A percentile compares a stretch with the other conserved stretches of the same genome.
Conservation (phyloP, 768 basidiomycete species). For the Phaeolepiota aurea region DNA sequence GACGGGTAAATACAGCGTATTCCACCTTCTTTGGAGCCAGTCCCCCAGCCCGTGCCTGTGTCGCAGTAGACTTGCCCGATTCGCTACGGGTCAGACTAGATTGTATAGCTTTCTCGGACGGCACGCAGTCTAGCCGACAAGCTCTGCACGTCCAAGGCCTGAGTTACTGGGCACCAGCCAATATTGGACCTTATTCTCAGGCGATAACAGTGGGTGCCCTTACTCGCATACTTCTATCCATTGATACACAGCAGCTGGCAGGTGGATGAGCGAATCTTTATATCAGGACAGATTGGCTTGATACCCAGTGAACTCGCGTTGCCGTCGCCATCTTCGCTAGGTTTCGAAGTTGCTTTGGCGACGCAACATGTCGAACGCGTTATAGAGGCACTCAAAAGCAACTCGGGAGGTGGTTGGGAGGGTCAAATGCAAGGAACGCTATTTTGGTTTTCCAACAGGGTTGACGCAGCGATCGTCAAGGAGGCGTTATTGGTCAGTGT, state of each 20-base stretch:
- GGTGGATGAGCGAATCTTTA: conserved; percentile 70
- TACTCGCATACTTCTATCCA: conserved; percentile 1
- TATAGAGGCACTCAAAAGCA: conserved; percentile 45
- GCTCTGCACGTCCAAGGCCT: conserved; percentile 91
- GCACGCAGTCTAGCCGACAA: conserved; percentile 35
- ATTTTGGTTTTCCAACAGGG: conserved; percentile 50
- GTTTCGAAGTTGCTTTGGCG: conserved; percentile 62
- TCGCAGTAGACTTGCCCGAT: conserved; percentile 63
- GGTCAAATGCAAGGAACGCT: conserved; percentile 58
- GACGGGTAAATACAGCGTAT: conserved; percentile 71
- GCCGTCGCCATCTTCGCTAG: conserved; percentile 48
- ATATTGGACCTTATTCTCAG: conserved; percentile 98
- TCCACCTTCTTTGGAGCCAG: conserved; percentile 78
- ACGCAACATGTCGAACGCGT: conserved; percentile 78
- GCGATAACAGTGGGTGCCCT: conserved; percentile 60
- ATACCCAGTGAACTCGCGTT: conserved; percentile 67
- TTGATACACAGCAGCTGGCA: conserved; percentile 19
- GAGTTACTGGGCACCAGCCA: conserved; percentile 99
- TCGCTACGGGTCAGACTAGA: conserved; percentile 61
- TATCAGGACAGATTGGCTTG: conserved; percentile 94
- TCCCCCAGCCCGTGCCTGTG: conserved; percentile 93
- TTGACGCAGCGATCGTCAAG: too few relatives aligned
- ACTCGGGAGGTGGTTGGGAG: conserved; percentile 47
- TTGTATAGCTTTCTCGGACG: conserved; percentile 62
- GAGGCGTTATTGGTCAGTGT: too few relatives aligned